phyloP scores from a whole-genome alignment of 371 early-diverging fungal genomes.

The Rhizopus sp. region DNA sequence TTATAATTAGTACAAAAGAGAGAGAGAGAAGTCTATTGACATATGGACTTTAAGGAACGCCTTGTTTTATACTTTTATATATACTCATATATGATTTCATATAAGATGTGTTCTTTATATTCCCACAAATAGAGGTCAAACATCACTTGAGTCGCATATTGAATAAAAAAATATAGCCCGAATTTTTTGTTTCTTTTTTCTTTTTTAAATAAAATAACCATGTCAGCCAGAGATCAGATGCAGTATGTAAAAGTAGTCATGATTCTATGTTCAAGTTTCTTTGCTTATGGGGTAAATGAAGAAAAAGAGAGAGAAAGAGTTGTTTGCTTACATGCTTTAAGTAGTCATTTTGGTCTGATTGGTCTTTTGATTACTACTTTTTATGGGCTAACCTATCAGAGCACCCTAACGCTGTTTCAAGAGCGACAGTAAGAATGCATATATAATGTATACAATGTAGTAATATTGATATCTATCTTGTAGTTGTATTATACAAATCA shows the following conservation, averaged over 20 bases:
- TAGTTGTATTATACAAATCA: conserved; percentile 48
- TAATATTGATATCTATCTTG: not conserved
- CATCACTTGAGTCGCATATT: no score
- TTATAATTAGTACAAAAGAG: no score
- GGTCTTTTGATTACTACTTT: conserved; percentile 52
- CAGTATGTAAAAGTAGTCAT: conserved; percentile 47
- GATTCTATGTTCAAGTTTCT: conserved; percentile 52
- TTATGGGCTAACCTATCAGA: conserved; percentile 49
- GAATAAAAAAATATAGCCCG: no score
- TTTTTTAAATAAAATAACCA: not conserved
- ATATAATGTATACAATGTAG: not conserved
- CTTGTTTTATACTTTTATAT: no score
- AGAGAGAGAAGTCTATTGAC: no score
- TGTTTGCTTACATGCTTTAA: not conserved
- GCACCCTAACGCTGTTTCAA: conserved; percentile 42
- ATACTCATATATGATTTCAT: no score
- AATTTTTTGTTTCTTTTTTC: not conserved
- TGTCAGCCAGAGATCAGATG: conserved; percentile 37
- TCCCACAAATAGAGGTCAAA: no score
- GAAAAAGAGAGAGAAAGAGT: not conserved
- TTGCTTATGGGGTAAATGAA: conserved; percentile 46
- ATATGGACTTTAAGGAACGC: no score
- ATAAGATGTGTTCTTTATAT: no score
- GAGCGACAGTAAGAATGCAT: conserved; percentile 38
- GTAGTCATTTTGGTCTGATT: conserved; percentile 53